Conservation (phyloP, 306 rosid genomes). For the Cicer pinnatifidum region DNA sequence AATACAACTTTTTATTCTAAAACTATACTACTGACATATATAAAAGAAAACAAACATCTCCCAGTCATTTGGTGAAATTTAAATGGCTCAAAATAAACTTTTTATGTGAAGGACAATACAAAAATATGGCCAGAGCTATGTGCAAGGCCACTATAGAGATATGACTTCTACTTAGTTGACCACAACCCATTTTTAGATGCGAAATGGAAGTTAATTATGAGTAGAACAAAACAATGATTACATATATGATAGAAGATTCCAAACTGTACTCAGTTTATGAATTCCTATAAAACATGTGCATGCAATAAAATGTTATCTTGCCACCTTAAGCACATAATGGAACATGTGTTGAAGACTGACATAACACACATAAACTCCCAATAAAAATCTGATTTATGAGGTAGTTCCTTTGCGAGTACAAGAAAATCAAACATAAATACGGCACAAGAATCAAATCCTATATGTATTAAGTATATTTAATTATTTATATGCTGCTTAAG, state of each 20-base stretch:
- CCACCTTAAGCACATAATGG: constrained; percentile 17
- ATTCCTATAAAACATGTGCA: neutral
- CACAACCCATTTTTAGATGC: constrained; percentile 25
- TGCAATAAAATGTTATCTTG: constrained; percentile 8
- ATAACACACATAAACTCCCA: neutral
- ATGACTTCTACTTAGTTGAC: constrained; percentile 4
- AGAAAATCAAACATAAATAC: neutral
- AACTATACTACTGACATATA: neutral
- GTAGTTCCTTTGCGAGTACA: neutral
- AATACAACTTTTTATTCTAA: neutral
- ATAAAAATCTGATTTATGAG: neutral
- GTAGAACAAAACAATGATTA: neutral
- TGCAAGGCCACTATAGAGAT: neutral
- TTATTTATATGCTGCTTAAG: neutral
- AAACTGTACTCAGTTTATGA: constrained; percentile 4
- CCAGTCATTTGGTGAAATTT: neutral
- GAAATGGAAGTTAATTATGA: constrained; percentile 14
- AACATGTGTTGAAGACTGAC: constrained; percentile 20
- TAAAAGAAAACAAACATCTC: constrained; percentile 7
- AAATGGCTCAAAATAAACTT: neutral
- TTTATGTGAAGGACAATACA: neutral
- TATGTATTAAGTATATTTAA: neutral
- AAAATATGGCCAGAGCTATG: neutral
- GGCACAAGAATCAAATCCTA: neutral
- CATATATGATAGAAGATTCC: neutral